phyloP scores from a whole-genome alignment of 805 yeast genomes.

The Pichia paraexigua region DNA sequence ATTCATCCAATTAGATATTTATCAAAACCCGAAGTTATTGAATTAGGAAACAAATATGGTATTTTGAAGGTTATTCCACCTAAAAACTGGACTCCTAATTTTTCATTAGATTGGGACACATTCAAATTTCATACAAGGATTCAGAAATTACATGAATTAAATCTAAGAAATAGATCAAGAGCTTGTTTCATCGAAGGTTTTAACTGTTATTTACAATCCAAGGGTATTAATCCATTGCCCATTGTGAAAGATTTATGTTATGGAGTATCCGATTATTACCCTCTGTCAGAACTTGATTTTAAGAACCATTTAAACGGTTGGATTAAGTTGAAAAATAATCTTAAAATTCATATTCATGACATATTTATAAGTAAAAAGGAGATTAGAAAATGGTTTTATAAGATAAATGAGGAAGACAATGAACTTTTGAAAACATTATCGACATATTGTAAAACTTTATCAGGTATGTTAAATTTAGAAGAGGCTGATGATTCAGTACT shows the following conservation, averaged over 20 bases:
- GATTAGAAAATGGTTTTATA: conserved; percentile 9
- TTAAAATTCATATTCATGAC: conserved; percentile 27
- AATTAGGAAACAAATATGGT: conserved; percentile 40
- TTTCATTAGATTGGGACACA: conserved; percentile 42
- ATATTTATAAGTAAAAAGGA: conserved; percentile 14
- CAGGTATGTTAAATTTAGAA: not conserved
- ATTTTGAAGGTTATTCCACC: conserved; percentile 50
- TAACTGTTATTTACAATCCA: conserved; percentile 47
- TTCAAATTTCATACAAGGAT: conserved; percentile 62
- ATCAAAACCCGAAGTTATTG: conserved; percentile 32
- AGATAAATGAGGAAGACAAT: conserved; percentile 1
- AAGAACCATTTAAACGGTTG: conserved; percentile 11
- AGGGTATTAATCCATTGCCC: conserved; percentile 14
- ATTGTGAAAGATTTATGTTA: conserved; percentile 8
- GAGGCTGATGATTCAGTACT: not conserved
- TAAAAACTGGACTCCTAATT: conserved; percentile 43
- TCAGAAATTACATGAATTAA: conserved; percentile 60
- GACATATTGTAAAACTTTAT: conserved; percentile 1
- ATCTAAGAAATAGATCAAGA: conserved; percentile 54
- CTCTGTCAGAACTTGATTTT: not conserved
- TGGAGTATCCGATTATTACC: conserved; percentile 7
- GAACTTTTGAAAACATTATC: conserved; percentile 1
- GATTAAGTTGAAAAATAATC: conserved; percentile 10
- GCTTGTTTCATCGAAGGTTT: conserved; percentile 54
- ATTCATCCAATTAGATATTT: conserved; percentile 42